Conservation (phyloP, 805 yeast genomes). For the Scheffersomyces coipomensis region DNA sequence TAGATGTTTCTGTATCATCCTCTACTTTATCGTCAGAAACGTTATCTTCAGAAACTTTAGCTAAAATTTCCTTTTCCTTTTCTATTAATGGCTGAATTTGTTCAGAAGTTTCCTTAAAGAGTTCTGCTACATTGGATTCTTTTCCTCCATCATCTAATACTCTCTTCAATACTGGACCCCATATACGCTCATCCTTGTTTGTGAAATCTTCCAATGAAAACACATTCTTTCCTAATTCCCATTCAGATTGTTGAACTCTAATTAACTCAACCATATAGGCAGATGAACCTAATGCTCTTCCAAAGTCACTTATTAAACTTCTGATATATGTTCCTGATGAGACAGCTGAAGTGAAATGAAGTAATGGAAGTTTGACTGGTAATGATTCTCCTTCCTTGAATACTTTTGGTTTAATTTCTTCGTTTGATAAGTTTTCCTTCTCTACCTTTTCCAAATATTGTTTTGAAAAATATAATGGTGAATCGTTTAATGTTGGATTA, state of each 20-base stretch:
- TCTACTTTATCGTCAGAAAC: slow-evolving; percentile 1
- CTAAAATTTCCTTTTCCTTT: slow-evolving; percentile 6
- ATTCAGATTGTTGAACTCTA: slow-evolving; percentile 76
- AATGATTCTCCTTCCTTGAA: slow-evolving; percentile 37
- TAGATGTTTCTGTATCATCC: slow-evolving; percentile 4
- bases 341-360: slow-evolving; percentile 75
- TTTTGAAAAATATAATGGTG: slow-evolving; percentile 57
- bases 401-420: slow-evolving; percentile 36
- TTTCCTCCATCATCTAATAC: slow-evolving; percentile 45
- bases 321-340: slow-evolving; percentile 96
- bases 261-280: slow-evolving; percentile 86
- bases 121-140: slow-evolving; percentile 22
- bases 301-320: slow-evolving; percentile 84
- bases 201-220: slow-evolving; percentile 68
- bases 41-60: slow-evolving; percentile 5
- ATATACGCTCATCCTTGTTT: slow-evolving; percentile 55
- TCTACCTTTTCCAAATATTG: slow-evolving; percentile 48
- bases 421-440: slow-evolving; percentile 36
- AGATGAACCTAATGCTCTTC: slow-evolving; percentile 73
- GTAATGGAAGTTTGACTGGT: slow-evolving; percentile 57
- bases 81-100: slow-evolving; percentile 7
- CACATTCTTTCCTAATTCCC: slow-evolving; percentile 72
- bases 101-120: slow-evolving; percentile 11
- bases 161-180: slow-evolving; percentile 64
- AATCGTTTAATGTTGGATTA: slow-evolving; percentile 61